These are phyloP conservation scores for Aegilops bicornis DNA, from an alignment of 176 grass and related monocot genomes.

Conservation along the genomic window DNA sequence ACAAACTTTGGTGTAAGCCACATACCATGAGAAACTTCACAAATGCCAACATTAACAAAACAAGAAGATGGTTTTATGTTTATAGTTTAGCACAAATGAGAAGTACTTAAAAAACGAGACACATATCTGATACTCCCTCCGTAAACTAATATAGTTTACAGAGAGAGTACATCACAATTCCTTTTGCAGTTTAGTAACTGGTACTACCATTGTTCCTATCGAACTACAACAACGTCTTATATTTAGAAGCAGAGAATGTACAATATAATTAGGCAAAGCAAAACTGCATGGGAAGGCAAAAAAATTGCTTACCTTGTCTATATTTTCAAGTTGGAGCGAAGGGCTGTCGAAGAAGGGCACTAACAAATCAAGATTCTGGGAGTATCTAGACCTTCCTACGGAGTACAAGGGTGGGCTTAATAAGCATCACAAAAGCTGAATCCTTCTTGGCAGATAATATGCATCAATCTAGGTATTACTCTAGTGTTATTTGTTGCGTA, in stretches of 20 bases:
- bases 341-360: slow-evolving; percentile 82
- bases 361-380: slow-evolving; percentile 73
- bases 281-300: neutral
- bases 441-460: neutral
- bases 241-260: too few species aligned
- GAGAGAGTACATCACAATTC: neutral
- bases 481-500: slow-evolving; percentile 7
- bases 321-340: slow-evolving; percentile 64
- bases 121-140: neutral
- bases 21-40: neutral
- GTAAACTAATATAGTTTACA: too few species aligned
- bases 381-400: slow-evolving; percentile 61
- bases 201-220: too few species aligned
- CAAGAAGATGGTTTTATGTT: neutral
- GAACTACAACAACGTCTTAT: too few species aligned
- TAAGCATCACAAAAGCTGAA: too few species aligned
- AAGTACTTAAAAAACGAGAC: neutral
- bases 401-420: neutral
- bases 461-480: neutral
- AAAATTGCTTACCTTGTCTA: slow-evolving; percentile 45
- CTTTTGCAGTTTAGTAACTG: neutral
- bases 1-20: neutral
- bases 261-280: neutral
- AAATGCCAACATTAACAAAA: neutral
- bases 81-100: neutral